Conservation (phyloP, 2,329 filamentous ascomycete genomes). For the Colletotrichum godetiae region DNA sequence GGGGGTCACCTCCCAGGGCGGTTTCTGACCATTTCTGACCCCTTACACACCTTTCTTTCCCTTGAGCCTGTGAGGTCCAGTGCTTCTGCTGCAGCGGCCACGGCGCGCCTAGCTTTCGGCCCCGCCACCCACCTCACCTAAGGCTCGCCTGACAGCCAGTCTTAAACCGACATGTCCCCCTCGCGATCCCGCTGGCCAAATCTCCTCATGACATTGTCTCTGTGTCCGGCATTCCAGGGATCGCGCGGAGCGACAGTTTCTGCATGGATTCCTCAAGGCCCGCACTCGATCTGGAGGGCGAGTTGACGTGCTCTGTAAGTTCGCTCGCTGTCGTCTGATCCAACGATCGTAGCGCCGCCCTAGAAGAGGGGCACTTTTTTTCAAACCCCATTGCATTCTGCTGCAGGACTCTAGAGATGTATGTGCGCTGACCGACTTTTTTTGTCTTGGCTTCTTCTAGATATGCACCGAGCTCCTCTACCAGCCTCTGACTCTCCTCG, state of each 20-base stretch:
- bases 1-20: conserved; percentile 7
- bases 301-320: conserved; percentile 94
- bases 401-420: neutral
- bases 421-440: conserved; percentile 19
- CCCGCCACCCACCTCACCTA: conserved; percentile 28
- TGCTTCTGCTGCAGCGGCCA: conserved; percentile 16
- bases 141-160: conserved; percentile 8
- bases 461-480: conserved; percentile 97
- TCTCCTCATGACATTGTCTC: conserved; percentile 18
- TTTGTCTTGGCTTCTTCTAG: conserved; percentile 56
- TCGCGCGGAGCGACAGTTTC: conserved; percentile 28
- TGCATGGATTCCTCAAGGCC: conserved; percentile 63
- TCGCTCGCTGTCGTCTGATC: conserved; percentile 11
- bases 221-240: conserved; percentile 25
- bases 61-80: neutral
- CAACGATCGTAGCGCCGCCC: conserved; percentile 11
- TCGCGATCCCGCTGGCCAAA: conserved; percentile 4
- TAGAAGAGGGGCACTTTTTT: conserved; percentile 25
- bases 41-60: neutral
- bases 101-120: conserved; percentile 31
- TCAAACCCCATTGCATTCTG: neutral
- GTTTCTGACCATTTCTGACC: conserved; percentile 13
- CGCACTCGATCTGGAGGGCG: conserved; percentile 83
- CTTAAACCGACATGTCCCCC: conserved; percentile 34
- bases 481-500: conserved; percentile 89